phyloP scores from a whole-genome alignment of 1,139 yeast genomes.

The Blastobotrys capitulatus region DNA sequence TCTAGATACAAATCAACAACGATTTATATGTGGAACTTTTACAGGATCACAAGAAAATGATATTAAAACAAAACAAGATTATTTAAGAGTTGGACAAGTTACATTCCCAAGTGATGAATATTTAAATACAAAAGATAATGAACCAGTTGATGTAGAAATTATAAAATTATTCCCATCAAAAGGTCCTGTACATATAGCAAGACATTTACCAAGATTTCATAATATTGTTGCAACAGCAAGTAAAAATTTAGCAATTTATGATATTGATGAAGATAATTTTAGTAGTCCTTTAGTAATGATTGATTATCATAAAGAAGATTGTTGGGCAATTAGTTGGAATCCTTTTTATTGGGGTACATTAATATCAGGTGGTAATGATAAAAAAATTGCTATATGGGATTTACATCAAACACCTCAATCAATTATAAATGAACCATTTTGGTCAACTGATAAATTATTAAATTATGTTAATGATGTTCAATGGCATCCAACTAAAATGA shows the following conservation, averaged over 20 bases:
- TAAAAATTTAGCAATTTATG: conserved; percentile 1
- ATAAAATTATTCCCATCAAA: conserved; percentile 1
- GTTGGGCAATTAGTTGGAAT: conserved; percentile 68
- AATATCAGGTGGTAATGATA: conserved; percentile 61
- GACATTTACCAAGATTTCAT: conserved; percentile 1
- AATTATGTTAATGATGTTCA: conserved; percentile 8
- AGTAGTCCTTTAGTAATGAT: conserved; percentile 30
- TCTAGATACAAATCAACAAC: neutral
- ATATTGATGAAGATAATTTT: neutral
- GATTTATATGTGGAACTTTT: neutral
- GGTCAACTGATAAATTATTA: conserved; percentile 7
- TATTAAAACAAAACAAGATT: neutral
- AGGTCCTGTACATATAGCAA: conserved; percentile 3
- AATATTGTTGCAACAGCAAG: conserved; percentile 7
- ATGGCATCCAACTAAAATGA: conserved; percentile 28
- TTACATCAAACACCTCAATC: conserved; percentile 19
- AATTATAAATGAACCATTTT: neutral
- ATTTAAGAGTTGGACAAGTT: conserved; percentile 6
- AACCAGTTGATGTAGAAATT: conserved; percentile 1
- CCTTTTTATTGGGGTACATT: conserved; percentile 38
- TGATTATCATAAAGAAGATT: conserved; percentile 59
- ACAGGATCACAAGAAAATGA: neutral
- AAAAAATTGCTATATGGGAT: conserved; percentile 67
- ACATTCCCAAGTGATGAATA: neutral
- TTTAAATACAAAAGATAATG: conserved; percentile 23